Evolutionary conservation across 129 eudicot genomes (phyloP), one percentile per base, ranked within the genome.

Genomic region (Tagetes erecta): DNA sequence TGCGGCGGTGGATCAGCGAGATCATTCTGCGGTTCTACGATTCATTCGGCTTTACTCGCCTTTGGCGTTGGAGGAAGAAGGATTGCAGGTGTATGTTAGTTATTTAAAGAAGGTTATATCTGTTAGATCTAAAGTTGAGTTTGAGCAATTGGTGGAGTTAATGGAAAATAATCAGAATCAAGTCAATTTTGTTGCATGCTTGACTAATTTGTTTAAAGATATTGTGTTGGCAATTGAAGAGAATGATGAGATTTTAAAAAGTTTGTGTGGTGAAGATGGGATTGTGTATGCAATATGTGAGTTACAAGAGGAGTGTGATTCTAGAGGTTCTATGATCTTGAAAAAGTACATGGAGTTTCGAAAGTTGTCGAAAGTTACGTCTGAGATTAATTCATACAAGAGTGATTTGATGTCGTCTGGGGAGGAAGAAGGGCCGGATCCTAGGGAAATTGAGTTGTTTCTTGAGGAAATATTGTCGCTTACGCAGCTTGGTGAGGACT

Each of bases 231-330:
- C 97, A 12, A 80, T 92, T 36, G 97, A 92, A 41, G 89, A 85
- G 62, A 92, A 92, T 65, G 86, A 80, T 10, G 96, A 89, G 71
- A 80, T 89, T 65, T 79, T 92, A 76, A 84, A 81, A 73, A 85
- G 88, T 74, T 78, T 92, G 63, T 92, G 96, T 45, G 97, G 96
- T 7, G 97, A 89, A 72, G 97, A 92, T 73, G 97, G 91, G 38
- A 84, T 92, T 74, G 97, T 87, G 8, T 92, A 92, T 68, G 97
- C 94, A 9, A 87, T 89, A 8, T 87, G 89, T 34, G 97, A 92
- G 85, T 83, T 92, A 9, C 97, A 92, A 69, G 97, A 92, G 39
- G 97, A 92, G 80, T 92, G 97, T 55, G 97, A 92, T 81, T 83
- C 89, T 1, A 77, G 96, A 50, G 97, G 97, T 38, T 81, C 91